Evolutionary conservation across 495 filamentous ascomycete genomes (phyloP), one percentile per base, ranked within the genome.

Genomic region (Penicillium pancosmium): DNA sequence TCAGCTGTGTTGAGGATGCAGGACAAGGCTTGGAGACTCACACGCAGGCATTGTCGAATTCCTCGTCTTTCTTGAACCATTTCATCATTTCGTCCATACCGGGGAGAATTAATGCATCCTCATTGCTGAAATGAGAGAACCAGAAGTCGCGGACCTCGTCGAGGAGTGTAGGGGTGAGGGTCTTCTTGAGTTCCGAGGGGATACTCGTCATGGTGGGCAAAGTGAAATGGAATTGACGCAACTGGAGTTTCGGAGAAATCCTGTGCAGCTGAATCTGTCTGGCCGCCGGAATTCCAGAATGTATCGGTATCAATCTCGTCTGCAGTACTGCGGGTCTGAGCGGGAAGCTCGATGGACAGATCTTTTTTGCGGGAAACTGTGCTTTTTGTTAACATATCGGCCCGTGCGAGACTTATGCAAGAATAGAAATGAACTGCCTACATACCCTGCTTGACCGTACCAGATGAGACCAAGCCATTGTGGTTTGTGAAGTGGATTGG

Each of bases 21-120:
- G n/a, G 16, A 33, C 31, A 7, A 40, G 23, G 12, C 23, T 27
- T 9, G 16, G 15, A 18, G 7, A 64, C 68, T 55, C 59, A 73
- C 72, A 65, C 57, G 57, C 72, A 74, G 23, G 56, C 53, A 38
- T 68, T 34, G 35, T 74, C 72, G 36, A 74, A 74, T 0, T 55
- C 52, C 0, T 52, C 47, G 34, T 73, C 66, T 5, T 59, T 58
- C n/a, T 15, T 57, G 31, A 74, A 73, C 68, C 69, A 74, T 5
- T 57, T 64, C n/a, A 59, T 52, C 63, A 66, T 60, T 1, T 68
- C 68, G 4, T 34, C 40, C 44, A 56, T 52, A 15, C 54, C 48
- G 2, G 65, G 68, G 9, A 70, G 52, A 16, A 68, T 52, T 15
- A 66, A 52, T 10, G 55, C 43, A 5, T 60, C 52, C 15, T 68